A percentile compares a stretch with the other conserved stretches of the same genome.
phyloP scores from a whole-genome alignment of 1,284 basidiomycete genomes.

The Cutaneotrichosporon arboriforme region DNA sequence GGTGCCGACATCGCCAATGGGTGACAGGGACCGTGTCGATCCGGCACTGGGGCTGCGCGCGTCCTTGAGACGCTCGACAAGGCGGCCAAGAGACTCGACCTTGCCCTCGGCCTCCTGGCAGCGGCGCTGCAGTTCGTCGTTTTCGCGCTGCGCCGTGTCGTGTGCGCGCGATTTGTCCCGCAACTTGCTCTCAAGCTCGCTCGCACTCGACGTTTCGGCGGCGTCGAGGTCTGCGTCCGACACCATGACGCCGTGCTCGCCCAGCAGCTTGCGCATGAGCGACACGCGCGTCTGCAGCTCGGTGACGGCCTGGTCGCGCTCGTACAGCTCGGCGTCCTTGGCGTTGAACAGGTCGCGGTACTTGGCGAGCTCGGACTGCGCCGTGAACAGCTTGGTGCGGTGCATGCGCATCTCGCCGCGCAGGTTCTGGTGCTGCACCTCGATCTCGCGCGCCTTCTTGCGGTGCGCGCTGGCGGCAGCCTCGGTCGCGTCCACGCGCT shows the following conservation, averaged over 20 bases:
- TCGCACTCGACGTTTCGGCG: slow-evolving; percentile 26
- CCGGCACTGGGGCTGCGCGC: slow-evolving; percentile 48
- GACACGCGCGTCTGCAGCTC: slow-evolving; percentile 70
- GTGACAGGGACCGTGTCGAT: slow-evolving; percentile 36
- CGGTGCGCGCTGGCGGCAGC: slow-evolving; percentile 66
- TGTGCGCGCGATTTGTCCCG: slow-evolving; percentile 66
- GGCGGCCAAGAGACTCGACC: slow-evolving; percentile 57
- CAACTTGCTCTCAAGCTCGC: slow-evolving; percentile 69
- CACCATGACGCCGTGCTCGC: slow-evolving; percentile 75
- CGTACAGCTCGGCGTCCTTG: slow-evolving; percentile 65
- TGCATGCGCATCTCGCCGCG: slow-evolving; percentile 73
- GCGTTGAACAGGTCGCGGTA: slow-evolving; percentile 63
- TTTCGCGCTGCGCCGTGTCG: slow-evolving; percentile 53
- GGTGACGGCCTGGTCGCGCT: slow-evolving; percentile 63
- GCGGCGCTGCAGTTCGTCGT: slow-evolving; percentile 54
- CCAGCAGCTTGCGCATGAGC: slow-evolving; percentile 60
- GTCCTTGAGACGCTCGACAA: slow-evolving; percentile 59
- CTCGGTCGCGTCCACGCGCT: slow-evolving; percentile 64
- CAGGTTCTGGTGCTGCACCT: slow-evolving; percentile 64
- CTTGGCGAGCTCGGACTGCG: slow-evolving; percentile 65
- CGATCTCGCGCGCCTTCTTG: slow-evolving; percentile 60
- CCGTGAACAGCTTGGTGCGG: slow-evolving; percentile 67
- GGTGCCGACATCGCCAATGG: slow-evolving; percentile 6
- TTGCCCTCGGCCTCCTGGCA: slow-evolving; percentile 69
- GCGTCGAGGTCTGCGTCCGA: slow-evolving; percentile 60